These are phyloP conservation scores for Jimgerdemannia flammicorona DNA, from an alignment of 192 early-diverging fungal genomes.

Conservation along the genomic window DNA sequence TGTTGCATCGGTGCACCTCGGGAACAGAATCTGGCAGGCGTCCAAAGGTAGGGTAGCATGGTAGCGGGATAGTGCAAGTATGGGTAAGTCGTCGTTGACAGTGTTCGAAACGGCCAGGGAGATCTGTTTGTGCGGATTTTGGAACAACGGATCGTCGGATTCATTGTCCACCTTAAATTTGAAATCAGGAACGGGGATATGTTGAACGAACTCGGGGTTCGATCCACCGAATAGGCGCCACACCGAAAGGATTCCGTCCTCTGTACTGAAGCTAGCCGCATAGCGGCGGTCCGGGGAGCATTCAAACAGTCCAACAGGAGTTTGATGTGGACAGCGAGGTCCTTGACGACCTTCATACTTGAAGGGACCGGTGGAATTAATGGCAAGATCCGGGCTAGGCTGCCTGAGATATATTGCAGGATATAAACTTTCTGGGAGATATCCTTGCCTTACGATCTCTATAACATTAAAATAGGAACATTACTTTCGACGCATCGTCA, in stretches of 20 bases:
- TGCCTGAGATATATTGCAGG: neutral
- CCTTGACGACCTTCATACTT: neutral
- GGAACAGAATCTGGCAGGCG: neutral
- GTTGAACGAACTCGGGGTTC: neutral
- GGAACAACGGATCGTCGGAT: neutral
- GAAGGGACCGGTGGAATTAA: neutral
- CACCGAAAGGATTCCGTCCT: neutral
- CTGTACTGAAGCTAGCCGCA: neutral
- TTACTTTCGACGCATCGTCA: neutral
- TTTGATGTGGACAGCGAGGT: neutral
- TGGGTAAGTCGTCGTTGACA: neutral
- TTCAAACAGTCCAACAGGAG: neutral
- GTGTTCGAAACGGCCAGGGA: neutral
- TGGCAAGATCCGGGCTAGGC: neutral
- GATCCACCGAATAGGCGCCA: neutral
- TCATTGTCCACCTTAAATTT: neutral
- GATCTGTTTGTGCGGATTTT: neutral
- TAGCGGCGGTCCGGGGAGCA: neutral
- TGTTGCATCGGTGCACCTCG: neutral
- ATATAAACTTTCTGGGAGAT: neutral
- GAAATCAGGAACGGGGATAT: neutral
- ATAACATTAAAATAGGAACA: neutral
- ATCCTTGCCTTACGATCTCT: neutral
- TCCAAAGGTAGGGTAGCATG: neutral
- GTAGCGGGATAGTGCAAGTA: neutral